These are phyloP conservation scores for Mycena indigotica DNA, from an alignment of 768 basidiomycete species.

Conservation along the genomic window DNA sequence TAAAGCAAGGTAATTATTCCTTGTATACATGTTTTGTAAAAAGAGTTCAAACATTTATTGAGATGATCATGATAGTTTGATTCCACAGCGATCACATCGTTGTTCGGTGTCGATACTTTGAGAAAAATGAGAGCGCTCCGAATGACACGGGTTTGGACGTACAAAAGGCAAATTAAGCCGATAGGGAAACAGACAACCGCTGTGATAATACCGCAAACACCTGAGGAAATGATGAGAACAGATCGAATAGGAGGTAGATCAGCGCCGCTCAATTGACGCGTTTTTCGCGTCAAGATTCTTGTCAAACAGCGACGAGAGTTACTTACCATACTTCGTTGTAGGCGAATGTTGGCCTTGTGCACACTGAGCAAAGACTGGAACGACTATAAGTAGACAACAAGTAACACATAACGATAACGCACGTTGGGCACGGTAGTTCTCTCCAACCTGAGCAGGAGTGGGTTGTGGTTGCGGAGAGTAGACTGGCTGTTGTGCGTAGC, in stretches of 20 bases:
- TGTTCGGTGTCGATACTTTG: slow-evolving; percentile 34
- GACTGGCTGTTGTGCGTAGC: slow-evolving; percentile 1
- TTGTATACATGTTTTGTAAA: too few relatives aligned
- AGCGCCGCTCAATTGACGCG: neutral
- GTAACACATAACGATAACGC: slow-evolving; percentile 3
- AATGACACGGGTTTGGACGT: slow-evolving; percentile 28
- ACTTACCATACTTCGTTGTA: slow-evolving; percentile 19
- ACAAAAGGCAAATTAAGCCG: slow-evolving; percentile 34
- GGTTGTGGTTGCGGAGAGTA: slow-evolving; percentile 9
- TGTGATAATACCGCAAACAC: slow-evolving; percentile 24
- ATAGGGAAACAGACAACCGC: slow-evolving; percentile 29
- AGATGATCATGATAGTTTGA: slow-evolving; percentile 28
- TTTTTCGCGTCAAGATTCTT: too few relatives aligned
- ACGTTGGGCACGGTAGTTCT: slow-evolving; percentile 30
- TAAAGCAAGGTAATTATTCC: slow-evolving; percentile 1
- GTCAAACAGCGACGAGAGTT: neutral
- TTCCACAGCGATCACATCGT: slow-evolving; percentile 36
- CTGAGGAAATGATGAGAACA: neutral
- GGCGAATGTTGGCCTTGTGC: slow-evolving; percentile 28
- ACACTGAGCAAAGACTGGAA: slow-evolving; percentile 27
- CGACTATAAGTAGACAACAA: neutral
- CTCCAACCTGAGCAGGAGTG: slow-evolving; percentile 25
- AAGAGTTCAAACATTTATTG: too few relatives aligned
- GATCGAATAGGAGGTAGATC: too few relatives aligned
- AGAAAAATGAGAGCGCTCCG: neutral